Conservation (phyloP, 1,284 basidiomycete genomes). For the Cryptococcus sp. region DNA sequence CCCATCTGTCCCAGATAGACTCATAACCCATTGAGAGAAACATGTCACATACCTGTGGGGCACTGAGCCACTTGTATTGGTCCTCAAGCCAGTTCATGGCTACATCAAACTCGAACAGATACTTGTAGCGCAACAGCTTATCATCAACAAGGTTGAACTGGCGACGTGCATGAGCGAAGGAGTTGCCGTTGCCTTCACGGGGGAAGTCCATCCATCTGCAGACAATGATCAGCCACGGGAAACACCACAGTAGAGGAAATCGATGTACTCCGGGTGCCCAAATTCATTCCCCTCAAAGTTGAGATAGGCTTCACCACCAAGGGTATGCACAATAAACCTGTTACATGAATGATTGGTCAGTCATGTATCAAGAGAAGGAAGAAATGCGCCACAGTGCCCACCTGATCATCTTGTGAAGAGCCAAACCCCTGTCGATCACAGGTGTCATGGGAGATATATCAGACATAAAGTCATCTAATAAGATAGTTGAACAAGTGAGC, state of each 20-base stretch:
- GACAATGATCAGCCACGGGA: neutral
- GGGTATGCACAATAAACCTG: constrained; percentile 81
- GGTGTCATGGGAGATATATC: constrained; percentile 81
- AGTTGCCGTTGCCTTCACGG: constrained; percentile 87
- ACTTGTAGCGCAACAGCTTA: constrained; percentile 76
- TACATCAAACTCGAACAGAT: constrained; percentile 86
- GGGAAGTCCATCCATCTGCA: constrained; percentile 96
- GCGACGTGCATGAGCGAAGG: constrained; percentile 90
- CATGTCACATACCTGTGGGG: constrained; percentile 63
- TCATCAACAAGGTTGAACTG: constrained; percentile 97
- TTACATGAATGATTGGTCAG: constrained; percentile 9
- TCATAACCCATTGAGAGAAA: too few species aligned
- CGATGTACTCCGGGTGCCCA: constrained; percentile 88
- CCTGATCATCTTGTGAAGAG: constrained; percentile 98
- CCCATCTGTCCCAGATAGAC: too few species aligned
- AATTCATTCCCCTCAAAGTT: constrained; percentile 99
- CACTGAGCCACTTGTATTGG: constrained; percentile 76
- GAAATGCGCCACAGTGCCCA: constrained; percentile 43
- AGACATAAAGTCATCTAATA: constrained; percentile 87
- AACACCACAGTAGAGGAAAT: constrained; percentile 1
- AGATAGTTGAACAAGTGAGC: neutral
- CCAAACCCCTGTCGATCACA: constrained; percentile 80
- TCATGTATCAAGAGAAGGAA: neutral
- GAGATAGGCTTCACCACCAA: constrained; percentile 95
- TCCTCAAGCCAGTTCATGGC: constrained; percentile 88